Percentiles rank a stretch among this genome's conserved stretches.
Conservation (phyloP, 495 filamentous ascomycete genomes). For the Aspergillus incahuasiensis region DNA sequence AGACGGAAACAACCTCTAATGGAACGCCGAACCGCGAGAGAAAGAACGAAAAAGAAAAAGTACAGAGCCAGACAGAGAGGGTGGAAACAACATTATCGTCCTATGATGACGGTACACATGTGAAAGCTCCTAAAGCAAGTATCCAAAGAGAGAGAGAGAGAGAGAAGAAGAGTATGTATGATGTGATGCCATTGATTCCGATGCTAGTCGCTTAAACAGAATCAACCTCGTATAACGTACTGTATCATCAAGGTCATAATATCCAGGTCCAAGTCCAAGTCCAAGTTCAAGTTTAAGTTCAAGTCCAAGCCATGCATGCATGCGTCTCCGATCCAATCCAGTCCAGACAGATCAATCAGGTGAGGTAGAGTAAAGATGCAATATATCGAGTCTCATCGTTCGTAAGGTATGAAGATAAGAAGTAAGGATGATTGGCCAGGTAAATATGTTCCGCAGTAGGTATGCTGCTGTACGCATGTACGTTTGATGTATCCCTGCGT, state of each 20-base stretch:
- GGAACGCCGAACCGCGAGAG: background rate
- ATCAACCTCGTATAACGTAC: constrained; percentile 15
- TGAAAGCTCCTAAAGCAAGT: background rate
- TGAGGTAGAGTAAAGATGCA: background rate
- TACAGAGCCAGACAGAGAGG: too few species aligned
- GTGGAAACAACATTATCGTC: background rate
- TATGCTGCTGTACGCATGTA: background rate
- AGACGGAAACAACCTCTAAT: too few species aligned
- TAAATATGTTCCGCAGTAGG: background rate
- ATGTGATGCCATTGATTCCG: background rate
- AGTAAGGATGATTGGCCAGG: constrained; percentile 4
- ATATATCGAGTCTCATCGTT: constrained; percentile 10
- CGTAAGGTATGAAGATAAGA: background rate
- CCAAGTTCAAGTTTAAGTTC: too few species aligned
- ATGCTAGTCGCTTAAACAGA: constrained; percentile 4
- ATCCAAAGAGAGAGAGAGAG: background rate
- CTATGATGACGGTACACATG: too few species aligned
- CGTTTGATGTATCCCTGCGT: background rate
- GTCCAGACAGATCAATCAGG: background rate
- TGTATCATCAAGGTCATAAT: background rate
- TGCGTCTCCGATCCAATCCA: background rate
- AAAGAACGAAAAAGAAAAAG: too few species aligned
- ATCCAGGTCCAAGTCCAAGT: constrained; percentile 7
- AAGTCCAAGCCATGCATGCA: constrained; percentile 13
- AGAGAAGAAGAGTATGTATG: background rate